phyloP scores from a whole-genome alignment of 192 early-diverging fungal genomes.

The Umbelopsis ramanniana region DNA sequence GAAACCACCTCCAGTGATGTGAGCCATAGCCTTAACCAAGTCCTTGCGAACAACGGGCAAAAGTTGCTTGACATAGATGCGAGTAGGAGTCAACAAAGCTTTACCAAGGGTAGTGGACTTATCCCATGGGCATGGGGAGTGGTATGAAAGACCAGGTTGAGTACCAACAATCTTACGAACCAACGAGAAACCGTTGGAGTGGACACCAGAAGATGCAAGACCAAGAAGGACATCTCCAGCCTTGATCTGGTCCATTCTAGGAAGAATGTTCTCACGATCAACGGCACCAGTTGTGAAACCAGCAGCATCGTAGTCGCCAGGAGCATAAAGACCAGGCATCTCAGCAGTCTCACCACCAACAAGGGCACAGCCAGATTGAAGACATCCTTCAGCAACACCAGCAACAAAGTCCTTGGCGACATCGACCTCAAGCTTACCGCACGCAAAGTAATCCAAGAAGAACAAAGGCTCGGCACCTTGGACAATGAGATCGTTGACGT shows the following conservation, averaged over 20 bases:
- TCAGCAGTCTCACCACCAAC: slow-evolving; percentile 99
- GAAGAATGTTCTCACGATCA: slow-evolving; percentile 87
- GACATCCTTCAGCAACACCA: slow-evolving; percentile 94
- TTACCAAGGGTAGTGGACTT: slow-evolving; percentile 73
- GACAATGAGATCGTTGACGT: slow-evolving; percentile 97
- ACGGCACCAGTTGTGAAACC: slow-evolving; percentile 98
- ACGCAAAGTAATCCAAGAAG: slow-evolving; percentile 99
- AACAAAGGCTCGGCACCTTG: slow-evolving; percentile 99
- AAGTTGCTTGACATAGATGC: slow-evolving; percentile 94
- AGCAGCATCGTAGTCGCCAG: slow-evolving; percentile 91
- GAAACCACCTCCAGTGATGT: slow-evolving; percentile 99
- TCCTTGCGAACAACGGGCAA: slow-evolving; percentile 76
- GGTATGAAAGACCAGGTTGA: slow-evolving; percentile 71
- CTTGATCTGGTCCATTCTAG: slow-evolving; percentile 75
- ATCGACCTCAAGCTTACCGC: slow-evolving; percentile 90
- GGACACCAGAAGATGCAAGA: slow-evolving; percentile 93
- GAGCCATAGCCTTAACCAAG: slow-evolving; percentile 94
- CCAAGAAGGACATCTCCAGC: slow-evolving; percentile 88
- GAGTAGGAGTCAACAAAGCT: slow-evolving; percentile 89
- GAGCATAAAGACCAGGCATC: slow-evolving; percentile 95
- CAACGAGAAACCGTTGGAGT: slow-evolving; percentile 99
- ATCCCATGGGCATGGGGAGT: slow-evolving; percentile 85
- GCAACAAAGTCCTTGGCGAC: slow-evolving; percentile 89
- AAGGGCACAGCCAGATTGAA: slow-evolving; percentile 88
- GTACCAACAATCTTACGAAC: slow-evolving; percentile 87